Evolutionary conservation across 139 green algal genomes (phyloP), one percentile per base, ranked within the genome.

Genomic region (Zygnema circumcarinatum): DNA sequence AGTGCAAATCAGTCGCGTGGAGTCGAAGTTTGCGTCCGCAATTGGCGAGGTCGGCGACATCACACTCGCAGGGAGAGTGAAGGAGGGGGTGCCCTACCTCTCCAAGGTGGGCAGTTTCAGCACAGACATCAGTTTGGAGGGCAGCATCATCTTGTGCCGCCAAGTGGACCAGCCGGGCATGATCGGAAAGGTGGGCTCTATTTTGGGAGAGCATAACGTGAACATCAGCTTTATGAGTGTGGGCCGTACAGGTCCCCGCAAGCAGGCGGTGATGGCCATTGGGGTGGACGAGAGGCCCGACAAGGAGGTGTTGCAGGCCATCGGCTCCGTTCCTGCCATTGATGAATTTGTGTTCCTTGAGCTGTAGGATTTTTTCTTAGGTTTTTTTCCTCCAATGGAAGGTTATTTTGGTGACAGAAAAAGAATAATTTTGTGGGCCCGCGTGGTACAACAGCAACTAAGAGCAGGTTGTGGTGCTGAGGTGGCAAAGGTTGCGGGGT

Each of bases 151-250:
- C 83, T 89, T 98, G 56, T 93, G 81, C 21, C 91, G 93, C 42
- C 96, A 98, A 91, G 88, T 86, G 1, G 96, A 99, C 84, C 95
- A 97, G 92, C 96, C 96, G 0, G 96, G 96, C 85, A 96, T 99
- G 75, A 97, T 99, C 79, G 95, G 94, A 56, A 92, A 87, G 1
- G 94, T 98, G 16, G 93, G 93, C 47, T 92, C 84, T 35, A 79
- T 94, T 35, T 93, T 99, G 31, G 93, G 92, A 47, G 82, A 93
- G 36, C 91, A 91, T 69, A 86, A 93, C 41, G 81, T 98, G 86
- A 99, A 99, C 94, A 95, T 99, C 87, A 95, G 89, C 76, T 98
- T 96, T 95, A 99, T 99, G 96, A 97, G 93, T 36, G 96, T 97
- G 38, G 89, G 75, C 3, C 85, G 92, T 67, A 90, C 54, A n/a